Base-by-base conservation (phyloP, 208 protist species). In the Trypanosoma theileri region DNA sequence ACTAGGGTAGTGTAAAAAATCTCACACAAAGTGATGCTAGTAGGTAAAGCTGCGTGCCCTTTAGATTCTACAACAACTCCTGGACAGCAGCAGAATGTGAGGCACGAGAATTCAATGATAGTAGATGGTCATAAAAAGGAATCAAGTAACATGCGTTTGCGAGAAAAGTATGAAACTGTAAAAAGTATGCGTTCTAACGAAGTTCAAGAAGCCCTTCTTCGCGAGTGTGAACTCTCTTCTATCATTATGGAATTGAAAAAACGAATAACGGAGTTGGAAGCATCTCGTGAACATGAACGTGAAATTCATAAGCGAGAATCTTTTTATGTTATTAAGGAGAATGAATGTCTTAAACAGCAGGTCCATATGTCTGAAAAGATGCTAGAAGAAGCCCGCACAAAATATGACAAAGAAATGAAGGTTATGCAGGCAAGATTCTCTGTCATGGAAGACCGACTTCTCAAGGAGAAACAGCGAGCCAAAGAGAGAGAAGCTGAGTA, bases 241-340 rank as follows among this genome's bases (percentile, higher is more conserved):
- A 50, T 75, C 21, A 69, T 75, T 45, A 54, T 45, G n/a, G 62
- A 62, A 42, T 35, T 75, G 0, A 44, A 69, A n/a, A 66, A 69
- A 40, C 52, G 69, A 16, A 31, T 56, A 46, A 41, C 22, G 7
- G 62, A 69, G 2, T 35, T 50, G 42, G 48, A 61, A 55, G 31
- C 42, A 44, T 69, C 60, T 42, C 56, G 31, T 4, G 48, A 69
- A 21, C 17, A 22, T 26, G 69, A 75, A 46, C 51, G 69, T 7
- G 54, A 67, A n/a, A 31, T 52, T 16, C 59, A 75, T 46, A 44
- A 8, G 17, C 60, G 62, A 14, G 52, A 75, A 28, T 64, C 69
- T 40, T 64, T 64, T 56, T 64, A 75, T 46, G 42, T 69, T 17
- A 59, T 69, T 7, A 66, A 67, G n/a, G 69, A 67, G 45, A 69